Percentiles rank a stretch among this genome's conserved stretches.
These are phyloP conservation scores for Phytophthora pisi DNA, from an alignment of 352 stramenopile genomes.

Conservation along the genomic window DNA sequence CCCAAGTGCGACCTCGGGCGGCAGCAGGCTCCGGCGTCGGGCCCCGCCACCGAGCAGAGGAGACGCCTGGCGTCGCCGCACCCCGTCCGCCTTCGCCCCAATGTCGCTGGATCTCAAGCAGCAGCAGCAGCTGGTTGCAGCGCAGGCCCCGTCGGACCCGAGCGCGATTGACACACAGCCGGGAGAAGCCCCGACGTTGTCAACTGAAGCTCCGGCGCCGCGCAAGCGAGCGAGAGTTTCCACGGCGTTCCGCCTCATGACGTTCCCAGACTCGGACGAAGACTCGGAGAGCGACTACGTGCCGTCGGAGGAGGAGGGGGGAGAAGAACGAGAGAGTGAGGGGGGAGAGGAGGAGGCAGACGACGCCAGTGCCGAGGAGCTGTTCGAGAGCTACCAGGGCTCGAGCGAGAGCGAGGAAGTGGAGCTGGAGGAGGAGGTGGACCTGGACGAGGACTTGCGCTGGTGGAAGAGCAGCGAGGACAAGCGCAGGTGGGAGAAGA, in stretches of 20 bases:
- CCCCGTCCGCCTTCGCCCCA: neutral
- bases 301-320: conserved; percentile 26
- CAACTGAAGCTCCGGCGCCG: neutral
- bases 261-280: conserved; percentile 29
- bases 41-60: conserved; percentile 8
- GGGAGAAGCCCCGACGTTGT: neutral
- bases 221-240: neutral
- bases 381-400: conserved; percentile 13
- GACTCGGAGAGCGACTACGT: conserved; percentile 15
- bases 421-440: conserved; percentile 26
- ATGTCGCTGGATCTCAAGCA: conserved; percentile 14
- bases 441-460: conserved; percentile 35
- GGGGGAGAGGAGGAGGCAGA: conserved; percentile 35
- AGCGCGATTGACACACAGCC: neutral
- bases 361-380: conserved; percentile 12
- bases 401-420: conserved; percentile 32
- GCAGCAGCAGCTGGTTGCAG: conserved; percentile 10
- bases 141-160: too few species aligned
- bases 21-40: conserved; percentile 4
- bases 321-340: conserved; percentile 34
- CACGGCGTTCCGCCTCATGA: conserved; percentile 26
- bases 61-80: conserved; percentile 21
- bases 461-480: conserved; percentile 41
- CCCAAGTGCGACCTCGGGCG: conserved; percentile 1
- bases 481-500: conserved; percentile 36